Evolutionary conservation across 148 eudicot species (phyloP).

Genomic region (Vaccinium macrocarpon): DNA sequence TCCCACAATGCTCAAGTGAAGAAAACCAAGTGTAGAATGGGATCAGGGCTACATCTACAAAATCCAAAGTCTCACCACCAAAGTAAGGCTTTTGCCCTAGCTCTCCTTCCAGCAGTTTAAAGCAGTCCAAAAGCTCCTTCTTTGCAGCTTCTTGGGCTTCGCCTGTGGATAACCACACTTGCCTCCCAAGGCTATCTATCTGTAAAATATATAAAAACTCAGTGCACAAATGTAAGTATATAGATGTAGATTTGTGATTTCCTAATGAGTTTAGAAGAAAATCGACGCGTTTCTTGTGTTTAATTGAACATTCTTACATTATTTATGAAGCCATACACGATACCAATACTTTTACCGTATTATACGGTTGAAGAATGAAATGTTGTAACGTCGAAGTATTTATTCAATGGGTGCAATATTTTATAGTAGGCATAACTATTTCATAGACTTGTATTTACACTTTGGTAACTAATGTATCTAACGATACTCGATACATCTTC

Average conservation of each 20-base stretch:
- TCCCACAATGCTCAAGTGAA: background rate
- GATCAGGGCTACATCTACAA: constrained; percentile 34
- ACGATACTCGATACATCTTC: background rate
- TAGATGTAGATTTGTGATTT: background rate
- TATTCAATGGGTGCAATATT: too few relatives aligned
- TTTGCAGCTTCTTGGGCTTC: constrained; percentile 36
- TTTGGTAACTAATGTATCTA: too few relatives aligned
- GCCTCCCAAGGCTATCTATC: background rate
- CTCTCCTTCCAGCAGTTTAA: constrained; percentile 34
- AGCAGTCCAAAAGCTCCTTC: constrained; percentile 24
- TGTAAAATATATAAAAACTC: background rate
- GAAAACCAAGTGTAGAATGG: constrained; percentile 41
- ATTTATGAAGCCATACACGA: too few relatives aligned
- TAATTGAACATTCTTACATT: background rate
- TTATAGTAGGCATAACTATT: too few relatives aligned
- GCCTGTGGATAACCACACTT: constrained; percentile 11
- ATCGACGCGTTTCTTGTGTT: background rate
- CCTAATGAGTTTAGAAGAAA: background rate
- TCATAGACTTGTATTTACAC: too few relatives aligned
- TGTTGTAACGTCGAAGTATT: too few relatives aligned
- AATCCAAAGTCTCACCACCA: constrained; percentile 26
- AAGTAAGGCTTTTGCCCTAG: constrained; percentile 24
- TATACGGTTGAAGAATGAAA: too few relatives aligned
- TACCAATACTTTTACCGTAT: too few relatives aligned
- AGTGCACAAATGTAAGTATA: background rate